Evolutionary conservation across 495 filamentous ascomycete species (phyloP).

Genomic region (Jackrogersella minutella): DNA sequence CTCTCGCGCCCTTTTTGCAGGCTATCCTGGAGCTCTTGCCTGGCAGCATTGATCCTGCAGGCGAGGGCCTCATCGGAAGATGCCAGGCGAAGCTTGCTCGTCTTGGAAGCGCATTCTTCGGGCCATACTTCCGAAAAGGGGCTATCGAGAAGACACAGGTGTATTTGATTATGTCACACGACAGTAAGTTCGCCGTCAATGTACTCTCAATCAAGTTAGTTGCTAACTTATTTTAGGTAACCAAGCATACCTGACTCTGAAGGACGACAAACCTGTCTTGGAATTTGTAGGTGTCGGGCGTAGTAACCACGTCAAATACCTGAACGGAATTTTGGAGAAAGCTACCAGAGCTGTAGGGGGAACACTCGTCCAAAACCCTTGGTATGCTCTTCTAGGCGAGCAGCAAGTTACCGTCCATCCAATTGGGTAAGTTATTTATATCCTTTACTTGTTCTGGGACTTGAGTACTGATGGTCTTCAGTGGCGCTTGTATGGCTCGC

Average conservation of each 20-base stretch:
- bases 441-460: background rate
- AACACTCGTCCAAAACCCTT: slow-evolving; percentile 64
- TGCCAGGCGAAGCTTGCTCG: slow-evolving; percentile 57
- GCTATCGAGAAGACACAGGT: slow-evolving; percentile 67
- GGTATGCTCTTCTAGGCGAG: slow-evolving; percentile 60
- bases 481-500: slow-evolving; percentile 68
- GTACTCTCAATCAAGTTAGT: background rate
- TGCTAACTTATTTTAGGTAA: slow-evolving; percentile 51
- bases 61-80: slow-evolving; percentile 49
- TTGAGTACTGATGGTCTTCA: slow-evolving; percentile 26
- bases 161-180: slow-evolving; percentile 77
- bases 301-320: slow-evolving; percentile 60
- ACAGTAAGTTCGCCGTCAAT: slow-evolving; percentile 50
- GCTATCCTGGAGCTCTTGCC: slow-evolving; percentile 64
- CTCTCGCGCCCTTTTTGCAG: slow-evolving; percentile 64
- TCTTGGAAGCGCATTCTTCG: slow-evolving; percentile 60
- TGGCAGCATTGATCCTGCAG: slow-evolving; percentile 54
- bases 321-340: slow-evolving; percentile 60
- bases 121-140: slow-evolving; percentile 63
- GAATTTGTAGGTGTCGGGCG: slow-evolving; percentile 66
- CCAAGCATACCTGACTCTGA: slow-evolving; percentile 65
- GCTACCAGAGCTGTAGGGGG: slow-evolving; percentile 66
- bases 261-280: slow-evolving; percentile 66
- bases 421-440: slow-evolving; percentile 59
- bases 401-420: slow-evolving; percentile 72